Conservation (phyloP, 2,329 filamentous ascomycete genomes). For the Phyllosticta citribraziliensis region DNA sequence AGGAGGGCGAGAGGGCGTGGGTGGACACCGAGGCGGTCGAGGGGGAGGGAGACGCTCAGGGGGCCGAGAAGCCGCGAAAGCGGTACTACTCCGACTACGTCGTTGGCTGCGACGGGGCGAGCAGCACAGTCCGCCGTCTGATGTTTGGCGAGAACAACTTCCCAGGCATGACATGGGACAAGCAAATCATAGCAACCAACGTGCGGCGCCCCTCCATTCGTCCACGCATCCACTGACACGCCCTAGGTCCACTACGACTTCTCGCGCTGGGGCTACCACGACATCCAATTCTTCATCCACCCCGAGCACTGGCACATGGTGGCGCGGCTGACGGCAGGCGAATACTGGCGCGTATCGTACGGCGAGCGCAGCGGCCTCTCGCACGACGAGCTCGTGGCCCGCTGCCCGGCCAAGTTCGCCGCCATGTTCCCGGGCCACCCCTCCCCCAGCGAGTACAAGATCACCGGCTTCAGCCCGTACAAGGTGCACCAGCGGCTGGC, state of each 20-base stretch:
- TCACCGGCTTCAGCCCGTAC: constrained; percentile 50
- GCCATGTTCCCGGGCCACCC: constrained; percentile 51
- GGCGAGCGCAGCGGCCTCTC: constrained; percentile 47
- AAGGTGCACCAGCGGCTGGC: constrained; percentile 53
- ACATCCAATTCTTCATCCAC: constrained; percentile 53
- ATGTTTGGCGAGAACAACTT: constrained; percentile 32
- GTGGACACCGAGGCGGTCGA: constrained; percentile 18
- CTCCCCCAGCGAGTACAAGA: constrained; percentile 46
- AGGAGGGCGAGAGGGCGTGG: constrained; percentile 19
- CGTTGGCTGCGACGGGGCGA: constrained; percentile 26
- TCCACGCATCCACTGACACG: neutral
- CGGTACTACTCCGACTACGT: constrained; percentile 22
- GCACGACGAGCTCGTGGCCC: constrained; percentile 42
- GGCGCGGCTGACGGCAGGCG: constrained; percentile 44
- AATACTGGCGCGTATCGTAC: constrained; percentile 55
- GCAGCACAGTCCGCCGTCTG: constrained; percentile 22
- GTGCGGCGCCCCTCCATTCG: constrained; percentile 25
- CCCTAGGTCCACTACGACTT: constrained; percentile 49
- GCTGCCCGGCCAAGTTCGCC: constrained; percentile 47
- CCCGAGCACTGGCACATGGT: constrained; percentile 55
- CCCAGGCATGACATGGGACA: constrained; percentile 50
- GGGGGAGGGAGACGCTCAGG: constrained; percentile 4
- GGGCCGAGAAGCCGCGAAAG: constrained; percentile 4
- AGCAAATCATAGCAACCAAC: constrained; percentile 54
- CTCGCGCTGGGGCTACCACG: constrained; percentile 42